Evolutionary conservation across 1,284 basidiomycete genomes (phyloP), one percentile per base, ranked within the genome.

Genomic region (Sparassis latifolia): DNA sequence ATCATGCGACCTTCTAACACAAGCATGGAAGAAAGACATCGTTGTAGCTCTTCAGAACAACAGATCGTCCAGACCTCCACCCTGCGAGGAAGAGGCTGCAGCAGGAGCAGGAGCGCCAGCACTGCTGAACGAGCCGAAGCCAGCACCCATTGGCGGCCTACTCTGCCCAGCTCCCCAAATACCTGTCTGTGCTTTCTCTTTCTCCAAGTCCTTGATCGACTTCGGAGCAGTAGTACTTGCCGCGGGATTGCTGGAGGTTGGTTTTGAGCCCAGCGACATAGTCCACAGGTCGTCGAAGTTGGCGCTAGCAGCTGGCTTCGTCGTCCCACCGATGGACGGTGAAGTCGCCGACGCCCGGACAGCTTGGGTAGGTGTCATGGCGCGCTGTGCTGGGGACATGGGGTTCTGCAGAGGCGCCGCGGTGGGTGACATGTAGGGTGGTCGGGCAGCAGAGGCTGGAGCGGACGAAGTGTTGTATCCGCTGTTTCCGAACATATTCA

Each of bases 271-370:
- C 27, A 96, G 77, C 1, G 89, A 91, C 72, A 93, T 78, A 20
- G 81, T 81, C 90, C 92, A 97, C 53, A 97, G 69, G 65, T 97
- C 94, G 59, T 96, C 95, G 62, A 97, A 97, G 61, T 75, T 77
- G 59, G 74, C 64, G 59, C 63, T 60, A 55, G 73, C 56, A 46
- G 65, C 52, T 42, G 60, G 64, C 47, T 55, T 64, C 5, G 67
- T 49, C 5, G 59, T 48, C 6, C 55, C 48, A 12, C 57, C 51
- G 4, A 60, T 39, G 1, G 65, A 51, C 6, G 64, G 56, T 0
- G 63, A 56, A 2, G 57, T 54, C 5, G 58, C 42, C 0, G 58
- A 52, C 4, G 59, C 56, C 3, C 58, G 57, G 6, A 58, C 58
- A 1, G 57, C 54, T 4, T 61, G 50, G 28, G 54, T 55, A n/a